phyloP scores from a whole-genome alignment of 495 filamentous ascomycete genomes.

The Penicillium desertorum region DNA sequence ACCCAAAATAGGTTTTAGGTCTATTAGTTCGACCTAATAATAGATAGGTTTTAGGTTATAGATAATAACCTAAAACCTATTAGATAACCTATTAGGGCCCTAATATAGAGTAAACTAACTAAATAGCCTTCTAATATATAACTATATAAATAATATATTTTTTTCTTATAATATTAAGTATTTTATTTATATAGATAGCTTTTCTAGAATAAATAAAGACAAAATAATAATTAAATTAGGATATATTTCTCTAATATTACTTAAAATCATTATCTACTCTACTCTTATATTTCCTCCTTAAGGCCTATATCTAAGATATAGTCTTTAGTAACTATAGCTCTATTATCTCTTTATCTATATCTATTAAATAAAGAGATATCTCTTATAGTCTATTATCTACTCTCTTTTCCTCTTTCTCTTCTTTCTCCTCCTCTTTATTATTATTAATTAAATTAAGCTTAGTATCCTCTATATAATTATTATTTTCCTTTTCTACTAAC shows the following conservation, averaged over 20 bases:
- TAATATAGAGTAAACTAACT: too few relatives aligned
- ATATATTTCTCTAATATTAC: conserved; percentile 2
- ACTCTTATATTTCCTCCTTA: neutral
- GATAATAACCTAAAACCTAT: too few relatives aligned
- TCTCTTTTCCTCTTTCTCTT: neutral
- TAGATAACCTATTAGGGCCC: too few relatives aligned
- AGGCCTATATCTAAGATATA: neutral
- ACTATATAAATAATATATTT: conserved; percentile 1
- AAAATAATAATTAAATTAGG: neutral
- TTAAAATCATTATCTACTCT: neutral
- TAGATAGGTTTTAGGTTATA: too few relatives aligned
- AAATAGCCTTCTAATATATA: neutral
- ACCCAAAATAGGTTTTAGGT: too few relatives aligned
- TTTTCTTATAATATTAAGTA: conserved; percentile 3
- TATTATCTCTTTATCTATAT: conserved; percentile 2
- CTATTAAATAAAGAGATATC: neutral
- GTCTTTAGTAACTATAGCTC: neutral
- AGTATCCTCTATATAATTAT: neutral
- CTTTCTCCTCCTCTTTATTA: neutral
- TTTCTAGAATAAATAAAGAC: conserved; percentile 1
- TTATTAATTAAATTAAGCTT: conserved; percentile 4
- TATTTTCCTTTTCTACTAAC: neutral
- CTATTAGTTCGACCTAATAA: too few relatives aligned
- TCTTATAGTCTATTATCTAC: neutral
- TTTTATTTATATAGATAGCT: neutral